Evolutionary conservation across 1,284 basidiomycete genomes (phyloP), one percentile per base, ranked within the genome.

Genomic region (Coniferiporia sulphurascens): DNA sequence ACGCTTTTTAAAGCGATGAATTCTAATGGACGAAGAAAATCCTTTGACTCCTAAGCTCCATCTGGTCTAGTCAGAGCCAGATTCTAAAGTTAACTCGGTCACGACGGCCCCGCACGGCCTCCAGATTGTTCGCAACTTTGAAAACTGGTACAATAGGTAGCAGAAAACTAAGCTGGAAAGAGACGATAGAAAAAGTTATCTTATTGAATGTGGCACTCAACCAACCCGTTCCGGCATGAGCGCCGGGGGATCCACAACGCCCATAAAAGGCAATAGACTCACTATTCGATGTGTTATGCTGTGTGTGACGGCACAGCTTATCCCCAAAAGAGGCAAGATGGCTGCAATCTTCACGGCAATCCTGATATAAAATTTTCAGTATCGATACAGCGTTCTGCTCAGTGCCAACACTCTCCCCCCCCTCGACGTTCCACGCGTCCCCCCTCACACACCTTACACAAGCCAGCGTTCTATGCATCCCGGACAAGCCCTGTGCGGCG

Each of bases 381-480:
- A 46, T 46, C 44, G 44, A 46, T 46, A 8, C 44, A 46, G 17
- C 44, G 27, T 48, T 13, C n/a, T 34, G 19, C 36, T n/a, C 22
- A 27, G 50, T 46, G 22, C 35, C 57, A 45, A 46, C 45, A 9
- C n/a, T 7, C 22, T 19, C n/a, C n/a, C n/a, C 13, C 55, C 34
- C 46, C 32, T 46, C 51, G 48, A 52, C 53, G 53, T 55, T 19
- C 43, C 35, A 46, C 55, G 44, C 51, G 52, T 53, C 55, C 35
- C 50, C 27, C 48, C 55, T 48, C 52, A 13, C 46, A 32, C 21
- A 41, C 35, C 19, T 49, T 46, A 17, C 43, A 27, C 21, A 49
- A 45, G n/a, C 52, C 36, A 50, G 27, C 73, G 67, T 77, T 84
- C 76, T 75, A 86, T 86, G 85, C 80, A 82, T 85, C 76, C 78